Conservation (phyloP, 768 basidiomycete species). For the Pholiota molesta region DNA sequence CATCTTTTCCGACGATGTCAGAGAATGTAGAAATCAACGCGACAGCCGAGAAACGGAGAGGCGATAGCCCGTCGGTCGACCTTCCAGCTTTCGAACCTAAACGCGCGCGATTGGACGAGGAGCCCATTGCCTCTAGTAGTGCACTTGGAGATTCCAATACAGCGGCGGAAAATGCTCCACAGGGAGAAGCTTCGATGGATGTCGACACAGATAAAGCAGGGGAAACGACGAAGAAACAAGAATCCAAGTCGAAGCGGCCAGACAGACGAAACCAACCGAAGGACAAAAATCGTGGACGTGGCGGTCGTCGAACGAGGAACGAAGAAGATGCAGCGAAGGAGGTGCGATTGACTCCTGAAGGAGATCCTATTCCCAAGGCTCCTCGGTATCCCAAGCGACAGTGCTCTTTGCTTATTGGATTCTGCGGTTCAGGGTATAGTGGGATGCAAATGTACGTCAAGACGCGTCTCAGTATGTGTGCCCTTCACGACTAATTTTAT, state of each 20-base stretch:
- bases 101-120: constrained; percentile 11
- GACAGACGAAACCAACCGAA: constrained; percentile 25
- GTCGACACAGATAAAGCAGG: background rate
- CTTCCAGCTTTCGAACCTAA: constrained; percentile 1
- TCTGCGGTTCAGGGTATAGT: constrained; percentile 88
- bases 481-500: background rate
- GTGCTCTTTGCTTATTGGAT: constrained; percentile 85
- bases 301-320: constrained; percentile 46
- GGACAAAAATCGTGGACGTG: constrained; percentile 43
- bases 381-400: constrained; percentile 80
- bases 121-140: background rate
- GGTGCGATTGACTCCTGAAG: constrained; percentile 25
- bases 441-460: constrained; percentile 99
- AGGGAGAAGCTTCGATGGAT: background rate
- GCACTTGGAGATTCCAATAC: background rate
- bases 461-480: constrained; percentile 1
- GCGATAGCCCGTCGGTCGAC: constrained; percentile 1
- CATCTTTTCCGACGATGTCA: background rate
- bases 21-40: background rate
- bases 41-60: constrained; percentile 6
- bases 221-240: background rate
- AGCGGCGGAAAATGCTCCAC: background rate
- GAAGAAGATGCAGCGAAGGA: constrained; percentile 27
- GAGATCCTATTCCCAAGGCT: constrained; percentile 41
- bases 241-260: constrained; percentile 3